These are phyloP conservation scores for Neophaeococcomyces mojaviensis DNA, from an alignment of 2,329 filamentous ascomycete genomes.

Conservation along the genomic window DNA sequence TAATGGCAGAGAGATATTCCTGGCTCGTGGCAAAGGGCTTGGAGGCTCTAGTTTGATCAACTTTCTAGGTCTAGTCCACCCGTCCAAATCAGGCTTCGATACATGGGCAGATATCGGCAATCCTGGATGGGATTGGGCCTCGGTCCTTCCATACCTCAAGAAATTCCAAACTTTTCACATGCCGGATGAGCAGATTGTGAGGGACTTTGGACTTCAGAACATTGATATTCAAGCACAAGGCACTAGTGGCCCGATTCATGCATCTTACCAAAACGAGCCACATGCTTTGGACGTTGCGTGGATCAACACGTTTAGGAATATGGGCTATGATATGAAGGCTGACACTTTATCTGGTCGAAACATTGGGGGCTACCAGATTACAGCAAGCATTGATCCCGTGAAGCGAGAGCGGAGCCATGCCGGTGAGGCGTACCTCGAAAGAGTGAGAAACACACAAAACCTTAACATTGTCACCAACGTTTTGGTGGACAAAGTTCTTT, in stretches of 20 bases:
- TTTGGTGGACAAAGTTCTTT: not conserved
- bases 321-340: not conserved
- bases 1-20: slow-evolving; percentile 17
- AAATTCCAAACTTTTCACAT: slow-evolving; percentile 1
- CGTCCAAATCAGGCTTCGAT: slow-evolving; percentile 35
- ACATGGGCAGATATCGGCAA: slow-evolving; percentile 41
- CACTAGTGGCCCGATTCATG: slow-evolving; percentile 1
- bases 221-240: not conserved
- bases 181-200: not conserved
- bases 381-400: not conserved
- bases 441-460: not conserved
- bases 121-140: slow-evolving; percentile 38
- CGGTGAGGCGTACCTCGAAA: not conserved
- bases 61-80: slow-evolving; percentile 33
- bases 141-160: slow-evolving; percentile 41
- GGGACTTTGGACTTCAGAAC: not conserved
- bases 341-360: not conserved
- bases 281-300: not conserved
- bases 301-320: not conserved
- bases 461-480: not conserved
- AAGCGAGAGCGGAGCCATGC: not conserved
- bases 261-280: not conserved
- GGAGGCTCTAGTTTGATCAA: slow-evolving; percentile 36
- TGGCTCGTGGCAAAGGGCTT: slow-evolving; percentile 27
- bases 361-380: not conserved